A percentile compares a stretch with the other conserved stretches of the same genome.
Conservation (phyloP, 2,329 filamentous ascomycete species). For the Cryphonectria radicalis region DNA sequence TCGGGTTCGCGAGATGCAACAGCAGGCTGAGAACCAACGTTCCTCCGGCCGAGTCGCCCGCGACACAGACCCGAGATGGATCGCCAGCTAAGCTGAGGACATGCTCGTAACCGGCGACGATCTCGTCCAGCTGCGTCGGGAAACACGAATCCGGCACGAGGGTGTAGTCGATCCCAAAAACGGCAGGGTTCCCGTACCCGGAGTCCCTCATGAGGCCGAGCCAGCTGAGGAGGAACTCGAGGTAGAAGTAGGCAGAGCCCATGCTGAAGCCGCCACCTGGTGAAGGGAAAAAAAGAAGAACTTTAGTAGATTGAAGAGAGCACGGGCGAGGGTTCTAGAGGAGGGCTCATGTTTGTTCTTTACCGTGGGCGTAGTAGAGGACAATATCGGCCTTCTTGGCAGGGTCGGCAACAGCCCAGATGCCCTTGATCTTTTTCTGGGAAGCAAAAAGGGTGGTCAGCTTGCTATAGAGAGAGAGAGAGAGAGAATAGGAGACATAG, state of each 20-base stretch:
- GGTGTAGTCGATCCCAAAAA: conserved; percentile 81
- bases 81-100: conserved; percentile 63
- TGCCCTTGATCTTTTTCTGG: conserved; percentile 59
- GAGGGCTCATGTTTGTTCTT: conserved; percentile 30
- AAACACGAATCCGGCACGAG: conserved; percentile 76
- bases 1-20: conserved; percentile 60
- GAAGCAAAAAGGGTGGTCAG: background rate
- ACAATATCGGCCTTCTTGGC: conserved; percentile 70
- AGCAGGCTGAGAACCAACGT: conserved; percentile 75
- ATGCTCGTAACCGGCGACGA: conserved; percentile 71
- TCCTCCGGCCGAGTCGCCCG: conserved; percentile 80
- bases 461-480: background rate
- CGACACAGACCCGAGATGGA: conserved; percentile 68
- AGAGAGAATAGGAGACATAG: background rate
- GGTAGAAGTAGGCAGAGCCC: conserved; percentile 82
- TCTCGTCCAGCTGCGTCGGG: conserved; percentile 74
- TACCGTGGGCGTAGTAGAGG: conserved; percentile 82
- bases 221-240: conserved; percentile 81
- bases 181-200: conserved; percentile 74
- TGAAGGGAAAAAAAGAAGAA: background rate
- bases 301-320: background rate
- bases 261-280: conserved; percentile 80
- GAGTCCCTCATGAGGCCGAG: conserved; percentile 64
- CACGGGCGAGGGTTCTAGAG: no score
- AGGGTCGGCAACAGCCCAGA: conserved; percentile 71